Base-by-base conservation (phyloP, 805 yeast genomes). In the Saturnispora dispora region DNA sequence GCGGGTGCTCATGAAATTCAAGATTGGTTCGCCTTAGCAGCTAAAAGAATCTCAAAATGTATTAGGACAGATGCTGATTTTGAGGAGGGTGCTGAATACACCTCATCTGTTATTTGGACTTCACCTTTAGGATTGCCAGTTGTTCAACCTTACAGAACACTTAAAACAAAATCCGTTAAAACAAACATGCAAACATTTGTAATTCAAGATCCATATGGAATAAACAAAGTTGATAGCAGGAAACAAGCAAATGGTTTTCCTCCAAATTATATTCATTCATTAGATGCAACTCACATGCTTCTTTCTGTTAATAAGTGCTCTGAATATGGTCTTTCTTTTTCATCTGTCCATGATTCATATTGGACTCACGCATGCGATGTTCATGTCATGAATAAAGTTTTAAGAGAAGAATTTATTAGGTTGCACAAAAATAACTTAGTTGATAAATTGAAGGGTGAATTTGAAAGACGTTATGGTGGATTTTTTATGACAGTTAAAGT, bases 281-380 rank as follows among this genome's bases (percentile, higher is more conserved):
- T 91, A 52, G 99, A 91, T 74, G 98, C 98, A 1, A 84, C 96
- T 0, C 99, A 91, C 65, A 93, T 91, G 99, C 73, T 93, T 48
- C 70, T 90, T 72, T 85, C 96, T 8, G 95, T 97, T 0, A 73
- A 79, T 47, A 81, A 81, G 23, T 88, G 96, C 66, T 80, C 84
- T 4, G 75, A 81, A 41, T 63, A 64, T 1, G 80, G 78, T 0
- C 67, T 93, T 47, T 72, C 81, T 11, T 91, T 93, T 74, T 96
- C 98, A 0, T 82, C 98, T 0, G 99, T 91, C 23, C 99, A 91
- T 67, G 99, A 91, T 65, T 91, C 98, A 0, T 91, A 87, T 66
- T 91, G 99, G 99, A 89, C 98, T 0, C 98, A 93, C 64, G 97
- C 99, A 1, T 71, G 79, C 47, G 91, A 87, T 64, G 81, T 91